phyloP scores from a whole-genome alignment of 257 asterid species.

The Lycium ferocissimum region DNA sequence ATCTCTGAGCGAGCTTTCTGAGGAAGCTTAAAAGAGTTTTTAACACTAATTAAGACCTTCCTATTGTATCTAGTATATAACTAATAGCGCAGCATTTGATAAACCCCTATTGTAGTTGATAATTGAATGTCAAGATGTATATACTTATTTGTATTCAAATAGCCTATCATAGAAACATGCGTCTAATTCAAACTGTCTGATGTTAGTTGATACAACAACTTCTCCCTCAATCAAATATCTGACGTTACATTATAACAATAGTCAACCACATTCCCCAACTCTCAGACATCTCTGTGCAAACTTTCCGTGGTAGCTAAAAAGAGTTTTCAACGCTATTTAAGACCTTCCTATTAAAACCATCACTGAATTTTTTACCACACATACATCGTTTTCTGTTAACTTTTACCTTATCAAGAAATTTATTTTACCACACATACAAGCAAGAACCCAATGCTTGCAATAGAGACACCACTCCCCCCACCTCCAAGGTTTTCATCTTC shows the following conservation, averaged over 20 bases:
- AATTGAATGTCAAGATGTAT: not conserved
- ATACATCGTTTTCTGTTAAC: too few species aligned
- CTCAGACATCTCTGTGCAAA: not conserved
- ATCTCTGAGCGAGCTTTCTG: not conserved
- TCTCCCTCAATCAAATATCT: not conserved
- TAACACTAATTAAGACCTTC: not conserved
- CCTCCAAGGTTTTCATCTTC: not conserved
- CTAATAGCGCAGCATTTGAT: not conserved
- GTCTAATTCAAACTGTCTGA: not conserved
- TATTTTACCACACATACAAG: too few species aligned
- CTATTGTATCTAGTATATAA: not conserved
- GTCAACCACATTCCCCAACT: not conserved
- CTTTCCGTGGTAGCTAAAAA: not conserved
- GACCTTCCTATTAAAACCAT: not conserved
- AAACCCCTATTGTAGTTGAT: not conserved
- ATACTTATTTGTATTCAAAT: not conserved
- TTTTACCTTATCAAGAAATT: too few species aligned
- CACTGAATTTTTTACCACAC: not conserved
- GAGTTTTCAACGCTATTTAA: not conserved
- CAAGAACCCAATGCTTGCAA: conserved; percentile 6
- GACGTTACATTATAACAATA: not conserved
- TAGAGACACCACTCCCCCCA: not conserved
- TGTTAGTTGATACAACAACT: not conserved
- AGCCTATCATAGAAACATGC: not conserved
- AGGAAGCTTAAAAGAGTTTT: not conserved